Evolutionary conservation across 306 rosid species (phyloP).

Genomic region (Hippophae tibetana): DNA sequence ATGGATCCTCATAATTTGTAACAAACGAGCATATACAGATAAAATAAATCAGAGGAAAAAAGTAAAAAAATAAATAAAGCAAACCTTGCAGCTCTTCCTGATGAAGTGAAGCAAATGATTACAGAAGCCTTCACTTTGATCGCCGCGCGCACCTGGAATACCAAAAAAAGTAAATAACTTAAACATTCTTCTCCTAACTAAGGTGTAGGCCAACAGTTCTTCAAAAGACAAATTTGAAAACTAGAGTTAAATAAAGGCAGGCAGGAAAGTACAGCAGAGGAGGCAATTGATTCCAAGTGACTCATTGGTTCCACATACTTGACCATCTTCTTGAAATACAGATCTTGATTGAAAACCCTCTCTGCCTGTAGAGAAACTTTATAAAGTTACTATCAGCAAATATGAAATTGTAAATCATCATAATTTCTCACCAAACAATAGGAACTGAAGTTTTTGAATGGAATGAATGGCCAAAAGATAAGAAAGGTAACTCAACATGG

Average conservation of each 20-base stretch:
- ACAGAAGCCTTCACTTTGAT: slow-evolving; percentile 85
- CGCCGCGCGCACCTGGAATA: slow-evolving; percentile 77
- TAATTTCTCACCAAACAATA: not conserved
- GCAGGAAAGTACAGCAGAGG: slow-evolving; percentile 64
- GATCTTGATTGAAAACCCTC: slow-evolving; percentile 91
- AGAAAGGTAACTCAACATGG: too few relatives aligned
- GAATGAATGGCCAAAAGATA: not conserved
- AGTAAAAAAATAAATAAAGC: not conserved
- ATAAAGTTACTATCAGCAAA: slow-evolving; percentile 1
- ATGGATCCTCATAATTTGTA: too few relatives aligned
- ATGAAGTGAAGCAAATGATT: slow-evolving; percentile 80
- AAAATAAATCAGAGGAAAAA: not conserved
- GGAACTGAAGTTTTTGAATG: not conserved
- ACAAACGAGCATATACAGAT: too few relatives aligned
- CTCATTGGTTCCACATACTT: slow-evolving; percentile 80
- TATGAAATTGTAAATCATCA: not conserved
- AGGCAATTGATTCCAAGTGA: slow-evolving; percentile 91
- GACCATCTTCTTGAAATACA: slow-evolving; percentile 70
- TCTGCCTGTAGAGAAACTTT: slow-evolving; percentile 53
- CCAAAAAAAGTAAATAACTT: not conserved
- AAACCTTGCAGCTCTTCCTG: slow-evolving; percentile 91
- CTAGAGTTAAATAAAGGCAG: not conserved
- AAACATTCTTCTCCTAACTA: not conserved
- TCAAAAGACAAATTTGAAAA: not conserved
- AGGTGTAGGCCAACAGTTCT: slow-evolving; percentile 1